Base-by-base conservation (phyloP, 2,329 filamentous ascomycete species). In the Gnomoniopsis sp. region DNA sequence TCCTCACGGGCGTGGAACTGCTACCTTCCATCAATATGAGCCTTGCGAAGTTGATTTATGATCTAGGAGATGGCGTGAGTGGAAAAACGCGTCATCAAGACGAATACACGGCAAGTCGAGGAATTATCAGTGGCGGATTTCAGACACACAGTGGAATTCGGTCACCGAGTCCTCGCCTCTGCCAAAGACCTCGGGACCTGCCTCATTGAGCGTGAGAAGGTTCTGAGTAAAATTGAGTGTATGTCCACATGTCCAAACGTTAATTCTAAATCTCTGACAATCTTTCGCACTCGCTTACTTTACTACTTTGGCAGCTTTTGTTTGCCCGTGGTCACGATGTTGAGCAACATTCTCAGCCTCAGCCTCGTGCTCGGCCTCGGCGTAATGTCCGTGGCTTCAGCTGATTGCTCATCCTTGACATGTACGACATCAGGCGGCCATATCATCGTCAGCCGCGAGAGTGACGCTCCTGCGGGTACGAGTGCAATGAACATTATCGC, bases 391-490 rank as follows among this genome's bases (percentile, higher is more conserved):
- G 15, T 30, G 12, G n/a, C 52, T 43, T 41, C 52, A 6, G 38
- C 52, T 43, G 34, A 38, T 15, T 38, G 34, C 34, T 38, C 34
- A 8, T 55, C 53, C 23, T 14, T 34, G 14, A 46, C 49, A 34
- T 57, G 54, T 38, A 51, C 48, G 8, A 46, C 54, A 7, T 43
- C 48, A 1, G 54, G 54, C 10, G 54, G 46, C 22, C 72, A 76
- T 68, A 67, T 78, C 54, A 65, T 78, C 57, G 72, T 73, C 53
- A 71, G 74, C 15, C 71, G 75, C 44, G 75, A 75, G 48, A 75
- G 72, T 19, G 59, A 43, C 22, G 75, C 77, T 63, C 49, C 65
- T 6, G 50, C 64, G 10, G 75, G 75, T 33, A 38, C 68, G 3
- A 76, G 75, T 41, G 62, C 64, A 48, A 69, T 71, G 15, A 74